Evolutionary conservation across 2,329 filamentous ascomycete genomes (phyloP), one percentile per base, ranked within the genome.

Genomic region (Neurospora sp.): DNA sequence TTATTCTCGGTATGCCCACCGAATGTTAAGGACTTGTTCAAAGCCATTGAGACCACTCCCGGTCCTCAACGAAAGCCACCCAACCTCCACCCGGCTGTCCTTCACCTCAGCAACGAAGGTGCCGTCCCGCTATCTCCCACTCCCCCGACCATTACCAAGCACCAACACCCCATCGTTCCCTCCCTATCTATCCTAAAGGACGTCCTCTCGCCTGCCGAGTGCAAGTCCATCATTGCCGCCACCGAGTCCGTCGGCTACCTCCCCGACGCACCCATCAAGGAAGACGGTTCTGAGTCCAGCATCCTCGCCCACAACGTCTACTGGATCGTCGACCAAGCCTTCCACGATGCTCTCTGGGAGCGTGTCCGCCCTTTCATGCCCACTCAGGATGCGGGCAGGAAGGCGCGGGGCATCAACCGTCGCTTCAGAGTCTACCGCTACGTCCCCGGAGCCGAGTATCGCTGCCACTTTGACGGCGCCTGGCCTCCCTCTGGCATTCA

Each of bases 291-390:
- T 15, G 88, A 90, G 68, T 83, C 84, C 33, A 90, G 88, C 75
- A 84, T 91, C 66, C 78, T 91, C 1, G 90, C 90, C 0, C 90
- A 92, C 80, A 92, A 91, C 78, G 91, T 92, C 74, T 91, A 91
- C 80, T 92, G 90, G 90, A 82, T 92, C 9, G 83, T 89, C 13
- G 90, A 92, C 73, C 81, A 82, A 28, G 81, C 83, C 0, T 91
- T 91, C 77, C 86, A 89, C 74, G 84, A 89, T 70, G 83, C 81
- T 15, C 81, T 92, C 1, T 92, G 90, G 90, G 78, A 80, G 0
- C 84, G 90, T 15, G 85, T 92, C 2, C 79, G 83, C 2, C 79
- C 83, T 0, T 89, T 87, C 67, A 84, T 92, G 0, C 89, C 90
- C 0, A 76, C 80, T 0, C 78, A 79, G 0, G 80, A 90, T 1